Conservation (phyloP, 805 yeast species). For the Nakazawaea wyomingensis region DNA sequence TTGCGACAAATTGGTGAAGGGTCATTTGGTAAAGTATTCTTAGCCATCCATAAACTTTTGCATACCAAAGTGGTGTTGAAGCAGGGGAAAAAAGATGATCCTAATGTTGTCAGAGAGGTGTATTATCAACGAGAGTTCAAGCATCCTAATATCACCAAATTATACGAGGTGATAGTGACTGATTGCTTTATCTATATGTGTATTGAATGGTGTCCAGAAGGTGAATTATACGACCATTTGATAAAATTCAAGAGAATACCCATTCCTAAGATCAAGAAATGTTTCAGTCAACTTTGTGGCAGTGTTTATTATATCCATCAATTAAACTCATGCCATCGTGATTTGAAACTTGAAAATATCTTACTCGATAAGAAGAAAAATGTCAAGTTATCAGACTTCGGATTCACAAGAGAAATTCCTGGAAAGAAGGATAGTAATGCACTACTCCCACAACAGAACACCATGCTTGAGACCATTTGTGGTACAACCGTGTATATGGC, state of each 20-base stretch:
- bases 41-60: conserved; percentile 75
- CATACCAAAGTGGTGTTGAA: conserved; percentile 79
- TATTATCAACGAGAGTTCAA: conserved; percentile 80
- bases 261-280: conserved; percentile 39
- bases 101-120: conserved; percentile 85
- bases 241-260: conserved; percentile 47
- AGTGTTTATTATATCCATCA: conserved; percentile 73
- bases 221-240: conserved; percentile 67
- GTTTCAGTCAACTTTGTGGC: conserved; percentile 63
- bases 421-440: background rate
- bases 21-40: conserved; percentile 84
- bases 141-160: conserved; percentile 77
- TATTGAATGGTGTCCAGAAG: conserved; percentile 83
- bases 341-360: conserved; percentile 77
- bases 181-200: conserved; percentile 82
- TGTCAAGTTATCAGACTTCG: conserved; percentile 86
- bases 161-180: conserved; percentile 82
- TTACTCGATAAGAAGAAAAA: conserved; percentile 50
- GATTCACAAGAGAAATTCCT: conserved; percentile 77
- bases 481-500: conserved; percentile 98
- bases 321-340: conserved; percentile 77
- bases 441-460: conserved; percentile 13
- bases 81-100: conserved; percentile 70
- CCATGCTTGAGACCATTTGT: conserved; percentile 72
- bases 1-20: conserved; percentile 82